Base-by-base conservation (phyloP, 2,329 filamentous ascomycete species). In the Hypoxylon sp. region DNA sequence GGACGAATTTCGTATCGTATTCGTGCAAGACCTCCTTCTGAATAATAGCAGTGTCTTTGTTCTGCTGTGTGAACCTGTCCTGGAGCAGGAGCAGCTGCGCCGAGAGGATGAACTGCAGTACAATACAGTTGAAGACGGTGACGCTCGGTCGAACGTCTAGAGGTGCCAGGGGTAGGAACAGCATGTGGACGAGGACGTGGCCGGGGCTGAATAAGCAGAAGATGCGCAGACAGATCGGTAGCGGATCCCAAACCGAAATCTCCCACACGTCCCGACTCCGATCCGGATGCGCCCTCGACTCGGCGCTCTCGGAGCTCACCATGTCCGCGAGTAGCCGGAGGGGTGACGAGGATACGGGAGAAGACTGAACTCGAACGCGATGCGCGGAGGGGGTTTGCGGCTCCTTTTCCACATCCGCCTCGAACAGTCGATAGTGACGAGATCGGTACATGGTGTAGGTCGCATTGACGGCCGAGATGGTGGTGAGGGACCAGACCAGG, bases 1-100 rank as follows among this genome's bases (percentile, higher is more conserved):
- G 92, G 1, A 99, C 95, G 70, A 89, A 97, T 77, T 99, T 99
- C 66, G 87, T 91, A 72, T 98, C 92, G 72, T 99, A 99, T 76
- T 99, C 95, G 72, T 92, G 88, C 76, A 98, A 82, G 4, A 98
- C 94, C 75, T 98, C 91, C 67, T 89, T 92, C 66, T 96, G 92
- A 56, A 99, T 89, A 42, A 97, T 83, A 2, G 87, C 82, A 1
- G 85, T 86, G 73, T 99, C 95, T 72, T 92, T 96, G 59, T 85
- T 86, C 73, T 98, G 93, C 72, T 94, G 93, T 3, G 85, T 82
- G 74, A 94, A 98, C 27, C 82, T 86, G 2, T 82, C 83, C 58
- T 89, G 88, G 46, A 98, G 78, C 24, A 91, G 79, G 48, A 87
- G 82, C 63, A 98, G 83, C 73, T 97, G 91, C 1, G 82, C 78